Conservation (phyloP, 23 red algal genomes). For the Gracilaria gracilis region DNA sequence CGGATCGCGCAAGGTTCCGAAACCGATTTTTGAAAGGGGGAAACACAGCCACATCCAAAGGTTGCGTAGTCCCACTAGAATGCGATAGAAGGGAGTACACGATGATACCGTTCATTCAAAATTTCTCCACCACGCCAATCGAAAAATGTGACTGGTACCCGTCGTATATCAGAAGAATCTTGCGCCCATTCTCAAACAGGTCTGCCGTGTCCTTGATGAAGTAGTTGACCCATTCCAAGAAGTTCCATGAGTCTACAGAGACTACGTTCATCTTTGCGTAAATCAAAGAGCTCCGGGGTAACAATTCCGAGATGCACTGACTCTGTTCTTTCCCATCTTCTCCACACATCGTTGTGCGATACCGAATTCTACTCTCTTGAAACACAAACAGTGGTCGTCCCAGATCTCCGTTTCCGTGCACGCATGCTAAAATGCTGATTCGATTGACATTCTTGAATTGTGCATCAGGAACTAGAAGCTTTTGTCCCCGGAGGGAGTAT, state of each 20-base stretch:
- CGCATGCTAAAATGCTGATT: background rate
- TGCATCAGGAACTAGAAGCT: background rate
- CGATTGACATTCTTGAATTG: background rate
- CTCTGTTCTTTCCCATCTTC: background rate
- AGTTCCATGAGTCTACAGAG: background rate
- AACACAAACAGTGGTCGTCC: background rate
- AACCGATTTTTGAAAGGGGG: background rate
- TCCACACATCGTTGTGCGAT: background rate
- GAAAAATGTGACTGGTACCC: too few species aligned
- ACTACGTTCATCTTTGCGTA: background rate
- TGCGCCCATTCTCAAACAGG: background rate
- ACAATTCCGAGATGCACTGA: background rate
- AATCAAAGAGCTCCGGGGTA: background rate
- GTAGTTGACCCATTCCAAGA: background rate
- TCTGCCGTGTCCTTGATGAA: conserved; percentile 4
- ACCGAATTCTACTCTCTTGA: background rate
- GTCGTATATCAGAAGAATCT: conserved; percentile 32
- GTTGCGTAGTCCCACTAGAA: conserved; percentile 2
- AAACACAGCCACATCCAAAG: conserved; percentile 5
- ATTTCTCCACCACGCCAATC: background rate
- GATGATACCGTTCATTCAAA: background rate
- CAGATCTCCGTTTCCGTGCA: background rate
- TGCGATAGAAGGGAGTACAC: background rate
- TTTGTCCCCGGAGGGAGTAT: background rate
- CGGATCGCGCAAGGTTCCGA: background rate